Base-by-base conservation (phyloP, 179 eudicot genomes). In the Camellia oleifera region DNA sequence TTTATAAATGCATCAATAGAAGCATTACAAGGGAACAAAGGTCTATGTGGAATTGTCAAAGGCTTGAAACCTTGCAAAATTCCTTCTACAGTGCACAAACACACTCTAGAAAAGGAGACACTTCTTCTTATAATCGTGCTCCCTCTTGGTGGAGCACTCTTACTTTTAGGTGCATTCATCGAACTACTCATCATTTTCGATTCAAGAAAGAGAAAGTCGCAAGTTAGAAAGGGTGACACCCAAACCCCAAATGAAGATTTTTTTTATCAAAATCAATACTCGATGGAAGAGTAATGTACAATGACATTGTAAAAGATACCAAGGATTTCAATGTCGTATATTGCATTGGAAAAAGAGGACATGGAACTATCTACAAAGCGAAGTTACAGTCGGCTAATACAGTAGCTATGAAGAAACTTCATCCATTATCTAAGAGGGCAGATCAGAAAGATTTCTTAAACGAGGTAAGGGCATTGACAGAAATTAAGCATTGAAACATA, bases 291-390 rank as follows among this genome's bases (percentile, higher is more conserved):
- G 52, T 14, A 78, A 67, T 54, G 40, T 86, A 80, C 74, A 48
- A 40, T 10, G 83, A 72, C 4, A 83, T 86, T 58, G 10, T 88
- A 23, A 82, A 20, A 69, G 84, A 81, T 18, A 88, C 89, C 3
- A 69, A 80, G 8, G 78, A 82, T 17, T 89, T 89, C 40, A 66
- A 79, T 60, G 88, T 44, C 7, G 8, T 45, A 17, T 80, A 83
- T 81, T 85, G 86, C 76, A 84, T 88, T 44, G 89, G 90, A 9
- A 74, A 44, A n/a, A 86, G 88, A 44, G 84, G 89, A 32, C 78
- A 57, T 57, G 89, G 89, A 63, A 75, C 75, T 50, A 88, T 88
- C 66, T 88, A 88, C 48, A 88, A 83, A 77, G 89, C 81, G 62
- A 26, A 70, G 7, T 76, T 88, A 50, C 60, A 78, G 70, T 80